Conservation (phyloP, 1,284 basidiomycete genomes). For the Heimioporus retisporus region DNA sequence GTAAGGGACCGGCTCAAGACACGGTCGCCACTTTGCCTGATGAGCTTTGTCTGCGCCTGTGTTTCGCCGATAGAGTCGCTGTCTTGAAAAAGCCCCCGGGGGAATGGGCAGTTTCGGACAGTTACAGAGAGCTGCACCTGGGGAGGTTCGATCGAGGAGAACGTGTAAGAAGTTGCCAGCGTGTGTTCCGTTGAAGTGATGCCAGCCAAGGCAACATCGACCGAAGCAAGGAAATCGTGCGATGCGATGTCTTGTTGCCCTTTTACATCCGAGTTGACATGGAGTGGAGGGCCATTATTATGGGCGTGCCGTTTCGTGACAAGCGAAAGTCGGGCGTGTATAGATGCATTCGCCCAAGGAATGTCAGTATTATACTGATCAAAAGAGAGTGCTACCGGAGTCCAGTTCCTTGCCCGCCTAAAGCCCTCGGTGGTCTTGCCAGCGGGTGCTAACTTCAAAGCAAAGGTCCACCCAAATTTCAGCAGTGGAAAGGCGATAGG, state of each 20-base stretch:
- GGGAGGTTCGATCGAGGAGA: background rate
- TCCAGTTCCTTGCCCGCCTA: constrained; percentile 13
- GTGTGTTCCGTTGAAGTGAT: background rate
- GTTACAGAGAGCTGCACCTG: constrained; percentile 24
- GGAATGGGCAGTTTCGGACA: constrained; percentile 28
- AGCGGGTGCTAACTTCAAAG: too few relatives aligned
- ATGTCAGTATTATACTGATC: background rate
- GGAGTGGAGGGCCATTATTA: too few relatives aligned
- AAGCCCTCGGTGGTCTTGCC: too few relatives aligned
- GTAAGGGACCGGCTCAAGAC: constrained; percentile 30
- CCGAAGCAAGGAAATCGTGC: background rate
- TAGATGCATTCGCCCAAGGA: constrained; percentile 26
- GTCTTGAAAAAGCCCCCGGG: constrained; percentile 27
- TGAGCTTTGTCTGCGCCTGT: constrained; percentile 12
- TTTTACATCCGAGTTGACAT: too few relatives aligned
- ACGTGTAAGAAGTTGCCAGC: background rate
- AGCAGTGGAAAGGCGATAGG: too few relatives aligned
- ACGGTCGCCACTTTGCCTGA: constrained; percentile 15
- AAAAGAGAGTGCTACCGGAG: constrained; percentile 20
- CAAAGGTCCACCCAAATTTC: too few relatives aligned
- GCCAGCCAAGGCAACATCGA: constrained; percentile 15
- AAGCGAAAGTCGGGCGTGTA: constrained; percentile 27
- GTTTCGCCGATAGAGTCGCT: background rate
- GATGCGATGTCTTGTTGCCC: too few relatives aligned
- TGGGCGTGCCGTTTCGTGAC: too few relatives aligned